Conservation (phyloP, 352 stramenopile species). For the Phytophthora chlamydospora region DNA sequence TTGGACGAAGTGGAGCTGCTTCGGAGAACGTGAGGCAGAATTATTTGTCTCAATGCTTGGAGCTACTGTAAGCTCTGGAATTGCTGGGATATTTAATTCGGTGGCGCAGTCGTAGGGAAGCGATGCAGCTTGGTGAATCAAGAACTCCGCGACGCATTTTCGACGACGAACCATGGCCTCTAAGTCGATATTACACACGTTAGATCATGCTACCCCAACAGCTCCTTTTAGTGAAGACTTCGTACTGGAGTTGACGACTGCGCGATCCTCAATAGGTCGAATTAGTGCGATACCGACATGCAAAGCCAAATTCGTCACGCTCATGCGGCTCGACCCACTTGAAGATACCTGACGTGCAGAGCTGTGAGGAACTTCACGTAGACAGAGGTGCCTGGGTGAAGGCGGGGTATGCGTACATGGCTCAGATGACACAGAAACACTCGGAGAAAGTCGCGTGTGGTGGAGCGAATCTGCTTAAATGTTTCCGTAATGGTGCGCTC, state of each 20-base stretch:
- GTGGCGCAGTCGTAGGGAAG: conserved; percentile 53
- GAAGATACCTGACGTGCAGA: conserved; percentile 40
- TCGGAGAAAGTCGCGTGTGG: conserved; percentile 52
- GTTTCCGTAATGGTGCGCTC: conserved; percentile 22
- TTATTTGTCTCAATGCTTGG: background rate
- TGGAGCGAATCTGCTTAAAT: conserved; percentile 45
- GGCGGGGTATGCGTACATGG: conserved; percentile 33
- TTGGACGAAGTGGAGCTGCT: conserved; percentile 45
- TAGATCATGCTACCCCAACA: background rate
- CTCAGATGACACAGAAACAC: conserved; percentile 56
- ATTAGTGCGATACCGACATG: conserved; percentile 50
- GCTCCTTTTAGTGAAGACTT: background rate
- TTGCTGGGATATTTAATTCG: conserved; percentile 40
- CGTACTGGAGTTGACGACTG: conserved; percentile 42
- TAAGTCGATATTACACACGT: background rate
- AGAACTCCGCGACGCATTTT: conserved; percentile 46
- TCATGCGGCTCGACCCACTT: conserved; percentile 49
- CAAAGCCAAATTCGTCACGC: conserved; percentile 43
- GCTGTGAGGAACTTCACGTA: background rate
- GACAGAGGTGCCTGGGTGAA: no score
- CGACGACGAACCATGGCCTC: conserved; percentile 37
- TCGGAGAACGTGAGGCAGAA: background rate
- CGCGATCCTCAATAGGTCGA: conserved; percentile 41
- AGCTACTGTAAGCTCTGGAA: conserved; percentile 25
- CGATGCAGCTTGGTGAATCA: conserved; percentile 54